These are phyloP conservation scores for Colletotrichum scovillei DNA, from an alignment of 2,329 filamentous ascomycete species.

Conservation along the genomic window DNA sequence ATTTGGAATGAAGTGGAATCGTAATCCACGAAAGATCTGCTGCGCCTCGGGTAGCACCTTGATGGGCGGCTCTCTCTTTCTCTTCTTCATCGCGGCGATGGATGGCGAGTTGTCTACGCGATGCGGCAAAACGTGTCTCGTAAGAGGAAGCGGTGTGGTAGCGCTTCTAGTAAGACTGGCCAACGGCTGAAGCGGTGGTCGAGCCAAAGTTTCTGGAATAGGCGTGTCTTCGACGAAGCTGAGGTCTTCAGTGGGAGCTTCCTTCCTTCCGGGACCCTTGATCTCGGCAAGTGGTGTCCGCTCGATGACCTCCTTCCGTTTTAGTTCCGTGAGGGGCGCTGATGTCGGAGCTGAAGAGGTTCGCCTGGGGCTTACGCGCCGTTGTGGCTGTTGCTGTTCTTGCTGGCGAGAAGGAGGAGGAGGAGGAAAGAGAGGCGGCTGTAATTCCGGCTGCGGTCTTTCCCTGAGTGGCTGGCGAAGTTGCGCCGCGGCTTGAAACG, in stretches of 20 bases:
- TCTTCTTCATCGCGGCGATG: slow-evolving; percentile 51
- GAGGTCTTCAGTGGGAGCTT: slow-evolving; percentile 22
- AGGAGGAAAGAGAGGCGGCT: not conserved
- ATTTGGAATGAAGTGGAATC: slow-evolving; percentile 84
- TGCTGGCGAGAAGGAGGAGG: not conserved
- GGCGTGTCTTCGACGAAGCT: slow-evolving; percentile 47
- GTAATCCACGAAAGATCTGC: slow-evolving; percentile 70
- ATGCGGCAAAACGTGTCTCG: slow-evolving; percentile 31
- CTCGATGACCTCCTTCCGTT: slow-evolving; percentile 26
- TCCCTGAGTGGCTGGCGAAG: slow-evolving; percentile 31
- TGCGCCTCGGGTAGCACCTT: slow-evolving; percentile 62
- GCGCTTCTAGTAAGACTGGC: slow-evolving; percentile 36
- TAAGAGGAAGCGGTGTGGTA: slow-evolving; percentile 44
- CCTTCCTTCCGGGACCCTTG: slow-evolving; percentile 30
- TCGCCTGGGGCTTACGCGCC: slow-evolving; percentile 7
- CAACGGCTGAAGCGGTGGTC: slow-evolving; percentile 28
- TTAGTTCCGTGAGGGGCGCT: slow-evolving; percentile 4
- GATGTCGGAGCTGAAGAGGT: slow-evolving; percentile 29
- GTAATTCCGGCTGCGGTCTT: slow-evolving; percentile 1
- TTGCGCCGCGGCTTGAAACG: slow-evolving; percentile 12
- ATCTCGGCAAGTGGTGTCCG: slow-evolving; percentile 42
- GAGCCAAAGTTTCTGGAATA: slow-evolving; percentile 39
- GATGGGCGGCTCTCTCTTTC: slow-evolving; percentile 55
- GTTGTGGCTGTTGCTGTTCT: not conserved
- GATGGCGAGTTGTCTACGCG: slow-evolving; percentile 24